A percentile compares a stretch with the other conserved stretches of the same genome.
Conservation (phyloP, 192 early-diverging fungal species). For the Backusella australiensis region DNA sequence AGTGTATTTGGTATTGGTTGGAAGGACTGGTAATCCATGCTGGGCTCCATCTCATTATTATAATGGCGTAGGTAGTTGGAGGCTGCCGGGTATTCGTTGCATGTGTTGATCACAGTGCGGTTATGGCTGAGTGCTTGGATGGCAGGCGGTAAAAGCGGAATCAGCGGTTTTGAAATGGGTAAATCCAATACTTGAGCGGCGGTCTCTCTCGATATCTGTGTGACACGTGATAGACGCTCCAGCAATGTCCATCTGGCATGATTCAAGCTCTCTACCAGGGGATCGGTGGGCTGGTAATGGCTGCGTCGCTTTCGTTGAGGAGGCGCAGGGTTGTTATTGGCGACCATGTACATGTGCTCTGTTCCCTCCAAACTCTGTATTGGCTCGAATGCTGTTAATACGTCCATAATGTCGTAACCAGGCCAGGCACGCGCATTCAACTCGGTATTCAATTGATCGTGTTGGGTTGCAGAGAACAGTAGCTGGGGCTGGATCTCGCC, state of each 20-base stretch:
- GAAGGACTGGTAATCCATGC: too few relatives aligned
- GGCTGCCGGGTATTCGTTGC: conserved; percentile 71
- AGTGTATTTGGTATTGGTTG: not conserved
- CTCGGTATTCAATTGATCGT: not conserved
- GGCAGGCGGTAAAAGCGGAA: conserved; percentile 46
- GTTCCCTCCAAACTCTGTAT: conserved; percentile 9
- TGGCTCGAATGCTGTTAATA: conserved; percentile 19
- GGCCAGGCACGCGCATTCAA: conserved; percentile 11
- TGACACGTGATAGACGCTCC: conserved; percentile 71
- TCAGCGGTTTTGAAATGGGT: conserved; percentile 49
- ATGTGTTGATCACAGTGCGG: conserved; percentile 51
- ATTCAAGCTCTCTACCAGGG: conserved; percentile 2
- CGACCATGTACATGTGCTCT: not conserved
- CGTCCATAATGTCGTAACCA: conserved; percentile 29
- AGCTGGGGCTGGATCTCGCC: conserved; percentile 27
- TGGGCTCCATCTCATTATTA: conserved; percentile 15
- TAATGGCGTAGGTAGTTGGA: conserved; percentile 70
- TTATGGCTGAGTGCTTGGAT: conserved; percentile 49
- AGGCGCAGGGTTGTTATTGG: not conserved
- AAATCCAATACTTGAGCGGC: conserved; percentile 49
- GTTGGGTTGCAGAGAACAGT: conserved; percentile 12
- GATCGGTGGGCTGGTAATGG: not conserved
- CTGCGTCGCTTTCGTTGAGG: not conserved
- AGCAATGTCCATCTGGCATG: conserved; percentile 71
- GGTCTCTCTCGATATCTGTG: conserved; percentile 62